Base-by-base conservation (phyloP, 2,329 filamentous ascomycete genomes). In the Phyllosticta citribraziliensis region DNA sequence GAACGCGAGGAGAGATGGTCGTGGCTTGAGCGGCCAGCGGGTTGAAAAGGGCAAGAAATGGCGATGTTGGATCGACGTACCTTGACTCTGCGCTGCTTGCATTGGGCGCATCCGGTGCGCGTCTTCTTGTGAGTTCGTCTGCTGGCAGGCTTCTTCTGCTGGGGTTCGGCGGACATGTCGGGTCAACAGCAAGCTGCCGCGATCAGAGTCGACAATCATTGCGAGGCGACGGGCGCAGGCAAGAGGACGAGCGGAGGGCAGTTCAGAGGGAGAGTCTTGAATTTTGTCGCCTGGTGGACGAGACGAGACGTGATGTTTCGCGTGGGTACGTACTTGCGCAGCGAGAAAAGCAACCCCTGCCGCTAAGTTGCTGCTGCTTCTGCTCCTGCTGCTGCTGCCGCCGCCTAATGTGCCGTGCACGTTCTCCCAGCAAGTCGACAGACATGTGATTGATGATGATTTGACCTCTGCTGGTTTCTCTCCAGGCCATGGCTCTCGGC, bases 51-150 rank as follows among this genome's bases (percentile, higher is more conserved):
- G 40, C 40, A 47, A 47, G 4, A 47, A 47, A 24, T 14, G 20
- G 51, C 51, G 10, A 25, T 20, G 51, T 11, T 24, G 51, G 19
- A 47, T 27, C 19, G 11, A 50, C 57, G 47, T 58, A 62, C 60
- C 56, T 62, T 62, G 27, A 62, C 56, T 17, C 56, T 51, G 25
- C 60, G 55, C 60, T 58, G 55, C 56, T 62, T 62, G 52, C 60
- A 62, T 17, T 62, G 55, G n/a, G 35, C 22, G 35, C 60, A 62
- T 12, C 60, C 60, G 55, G 60, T 62, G 33, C 60, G 60, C 12
- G 56, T 58, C 25, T 62, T 62, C 60, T 61, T 61, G 54, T 61
- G 59, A 5, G 58, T 52, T 35, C 58, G 58, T 54, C 58, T 55
- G 52, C 52, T 60, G 19, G 58, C 53, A 17, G 53, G 35, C 20